phyloP scores from a whole-genome alignment of 73 alveolate genomes.

The Stentor coeruleus region DNA sequence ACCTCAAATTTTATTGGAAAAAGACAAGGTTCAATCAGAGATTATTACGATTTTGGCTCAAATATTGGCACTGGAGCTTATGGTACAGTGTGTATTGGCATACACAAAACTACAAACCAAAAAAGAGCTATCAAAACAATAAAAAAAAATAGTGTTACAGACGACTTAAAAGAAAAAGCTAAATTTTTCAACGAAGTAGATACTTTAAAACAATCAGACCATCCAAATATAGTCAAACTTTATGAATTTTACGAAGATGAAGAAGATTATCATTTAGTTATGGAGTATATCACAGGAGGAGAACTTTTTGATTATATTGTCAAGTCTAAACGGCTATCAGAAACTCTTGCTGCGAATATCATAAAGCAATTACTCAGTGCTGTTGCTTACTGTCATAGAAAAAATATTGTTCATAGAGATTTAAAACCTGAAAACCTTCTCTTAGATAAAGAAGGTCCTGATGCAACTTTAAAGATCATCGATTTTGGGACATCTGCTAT shows the following conservation, averaged over 20 bases:
- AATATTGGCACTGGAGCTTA: conserved; percentile 32
- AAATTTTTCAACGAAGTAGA: conserved; percentile 25
- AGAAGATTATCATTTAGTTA: conserved; percentile 70
- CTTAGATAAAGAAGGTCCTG: too few relatives aligned
- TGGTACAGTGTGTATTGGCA: conserved; percentile 30
- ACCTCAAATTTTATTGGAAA: too few relatives aligned
- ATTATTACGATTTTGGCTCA: too few relatives aligned
- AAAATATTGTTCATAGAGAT: conserved; percentile 73
- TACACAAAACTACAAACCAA: conserved; percentile 4
- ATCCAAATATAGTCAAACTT: conserved; percentile 88
- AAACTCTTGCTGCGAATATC: conserved; percentile 32
- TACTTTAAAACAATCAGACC: conserved; percentile 36
- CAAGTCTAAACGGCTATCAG: conserved; percentile 29
- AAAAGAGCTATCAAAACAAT: conserved; percentile 29
- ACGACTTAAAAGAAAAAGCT: conserved; percentile 22
- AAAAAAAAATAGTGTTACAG: conserved; percentile 4
- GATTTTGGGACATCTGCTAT: conserved; percentile 75
- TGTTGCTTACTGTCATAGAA: conserved; percentile 33
- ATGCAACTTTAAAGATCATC: conserved; percentile 74
- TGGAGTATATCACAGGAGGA: conserved; percentile 59
- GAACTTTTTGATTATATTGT: conserved; percentile 26
- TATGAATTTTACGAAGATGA: conserved; percentile 83
- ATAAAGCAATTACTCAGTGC: conserved; percentile 29
- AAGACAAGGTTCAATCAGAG: too few relatives aligned
- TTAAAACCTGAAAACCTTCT: conserved; percentile 45